Percentiles rank a stretch among this genome's conserved stretches.
Evolutionary conservation across 1,284 basidiomycete species (phyloP).

Genomic region (Schizophyllum amplum): DNA sequence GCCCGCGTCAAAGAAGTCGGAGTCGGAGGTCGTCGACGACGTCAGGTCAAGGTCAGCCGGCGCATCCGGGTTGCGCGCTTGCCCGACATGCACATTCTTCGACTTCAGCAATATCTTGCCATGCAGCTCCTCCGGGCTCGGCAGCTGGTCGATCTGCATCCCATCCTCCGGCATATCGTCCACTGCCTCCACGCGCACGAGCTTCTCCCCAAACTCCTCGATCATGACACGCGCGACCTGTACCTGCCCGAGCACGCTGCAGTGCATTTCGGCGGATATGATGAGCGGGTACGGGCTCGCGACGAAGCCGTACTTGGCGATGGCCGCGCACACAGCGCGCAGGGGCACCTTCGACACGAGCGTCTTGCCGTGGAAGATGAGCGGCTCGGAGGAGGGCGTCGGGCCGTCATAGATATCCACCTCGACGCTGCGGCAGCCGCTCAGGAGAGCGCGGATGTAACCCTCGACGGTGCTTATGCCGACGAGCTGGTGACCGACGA

Average conservation of each 20-base stretch:
- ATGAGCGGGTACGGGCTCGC: constrained; percentile 91
- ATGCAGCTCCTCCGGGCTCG: constrained; percentile 83
- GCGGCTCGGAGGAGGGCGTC: constrained; percentile 42
- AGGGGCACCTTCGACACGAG: constrained; percentile 82
- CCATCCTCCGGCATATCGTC: constrained; percentile 3
- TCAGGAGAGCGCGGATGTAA: constrained; percentile 88
- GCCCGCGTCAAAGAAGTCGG: constrained; percentile 17
- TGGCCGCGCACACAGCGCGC: constrained; percentile 79
- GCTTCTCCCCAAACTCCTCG: constrained; percentile 71
- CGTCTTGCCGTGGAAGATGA: constrained; percentile 88
- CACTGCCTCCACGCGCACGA: constrained; percentile 48
- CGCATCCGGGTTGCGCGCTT: not conserved
- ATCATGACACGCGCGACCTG: constrained; percentile 73
- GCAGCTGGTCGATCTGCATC: constrained; percentile 48
- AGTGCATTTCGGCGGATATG: constrained; percentile 92
- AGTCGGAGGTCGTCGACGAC: constrained; percentile 38
- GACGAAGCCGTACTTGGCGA: constrained; percentile 90
- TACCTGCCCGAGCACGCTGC: constrained; percentile 76
- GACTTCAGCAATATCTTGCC: constrained; percentile 80
- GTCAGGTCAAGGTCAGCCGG: constrained; percentile 18
- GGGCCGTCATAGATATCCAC: constrained; percentile 96
- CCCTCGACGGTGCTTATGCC: constrained; percentile 94
- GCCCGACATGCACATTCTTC: constrained; percentile 46
- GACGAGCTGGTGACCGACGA: constrained; percentile 90
- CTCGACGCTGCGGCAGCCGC: constrained; percentile 90